Conservation (phyloP, 495 filamentous ascomycete species). For the Penicillium daleae region DNA sequence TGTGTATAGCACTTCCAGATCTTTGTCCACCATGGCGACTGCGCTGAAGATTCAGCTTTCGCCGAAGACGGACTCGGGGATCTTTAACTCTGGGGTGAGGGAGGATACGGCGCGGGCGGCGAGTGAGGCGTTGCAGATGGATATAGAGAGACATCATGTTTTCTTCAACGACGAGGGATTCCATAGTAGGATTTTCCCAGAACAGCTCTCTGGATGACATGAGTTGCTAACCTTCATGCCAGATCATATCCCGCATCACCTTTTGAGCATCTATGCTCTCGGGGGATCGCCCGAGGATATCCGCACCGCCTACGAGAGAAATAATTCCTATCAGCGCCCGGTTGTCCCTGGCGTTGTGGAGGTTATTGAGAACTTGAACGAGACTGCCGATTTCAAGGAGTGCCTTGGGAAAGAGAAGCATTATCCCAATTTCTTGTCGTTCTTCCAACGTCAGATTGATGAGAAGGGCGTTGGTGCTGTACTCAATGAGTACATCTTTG, state of each 20-base stretch:
- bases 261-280: constrained; percentile 78
- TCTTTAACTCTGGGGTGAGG: constrained; percentile 56
- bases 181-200: constrained; percentile 56
- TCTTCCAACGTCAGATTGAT: constrained; percentile 74
- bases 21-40: constrained; percentile 59
- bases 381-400: constrained; percentile 53
- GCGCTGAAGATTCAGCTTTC: constrained; percentile 63
- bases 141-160: constrained; percentile 75
- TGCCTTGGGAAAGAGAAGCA: constrained; percentile 56
- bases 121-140: constrained; percentile 71
- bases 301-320: constrained; percentile 59
- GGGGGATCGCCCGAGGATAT: constrained; percentile 62
- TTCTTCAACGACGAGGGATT: constrained; percentile 74
- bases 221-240: not conserved
- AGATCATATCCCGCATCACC: constrained; percentile 72
- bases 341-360: constrained; percentile 40
- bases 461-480: constrained; percentile 59
- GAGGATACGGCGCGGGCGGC: constrained; percentile 61
- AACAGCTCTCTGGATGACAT: too few relatives aligned
- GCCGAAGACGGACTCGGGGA: constrained; percentile 56
- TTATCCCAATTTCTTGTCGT: constrained; percentile 70
- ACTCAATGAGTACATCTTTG: constrained; percentile 68
- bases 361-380: constrained; percentile 55
- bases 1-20: not conserved
- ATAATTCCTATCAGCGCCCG: constrained; percentile 64